A percentile compares a stretch with the other conserved stretches of the same genome.
Evolutionary conservation across 2,329 filamentous ascomycete species (phyloP).

Genomic region (Exophiala mesophila): DNA sequence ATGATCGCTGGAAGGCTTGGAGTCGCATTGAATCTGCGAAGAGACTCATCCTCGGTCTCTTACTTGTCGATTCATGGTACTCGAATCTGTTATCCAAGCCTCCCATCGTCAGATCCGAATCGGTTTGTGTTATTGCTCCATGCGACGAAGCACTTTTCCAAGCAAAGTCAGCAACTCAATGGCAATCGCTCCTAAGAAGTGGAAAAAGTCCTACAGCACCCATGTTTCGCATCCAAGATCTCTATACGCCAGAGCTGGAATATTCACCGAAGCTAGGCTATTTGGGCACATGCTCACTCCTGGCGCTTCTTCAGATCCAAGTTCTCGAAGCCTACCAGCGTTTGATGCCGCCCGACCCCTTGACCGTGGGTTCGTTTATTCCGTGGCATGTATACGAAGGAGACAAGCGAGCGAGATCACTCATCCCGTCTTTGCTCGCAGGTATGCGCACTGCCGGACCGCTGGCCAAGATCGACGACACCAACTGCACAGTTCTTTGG

Average conservation of each 20-base stretch:
- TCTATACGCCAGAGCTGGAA: slow-evolving; percentile 30
- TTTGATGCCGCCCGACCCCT: slow-evolving; percentile 34
- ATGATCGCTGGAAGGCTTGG: slow-evolving; percentile 50
- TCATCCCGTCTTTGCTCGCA: slow-evolving; percentile 19
- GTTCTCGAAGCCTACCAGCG: slow-evolving; percentile 42
- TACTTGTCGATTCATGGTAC: slow-evolving; percentile 46
- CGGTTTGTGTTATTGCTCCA: slow-evolving; percentile 43
- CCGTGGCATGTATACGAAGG: slow-evolving; percentile 44
- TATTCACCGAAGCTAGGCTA: slow-evolving; percentile 35
- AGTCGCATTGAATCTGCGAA: slow-evolving; percentile 49
- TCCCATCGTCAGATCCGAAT: slow-evolving; percentile 43
- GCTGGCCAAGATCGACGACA: slow-evolving; percentile 28
- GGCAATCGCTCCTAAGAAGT: slow-evolving; percentile 35
- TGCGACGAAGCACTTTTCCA: slow-evolving; percentile 44
- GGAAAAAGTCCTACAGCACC: slow-evolving; percentile 34
- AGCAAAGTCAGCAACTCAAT: slow-evolving; percentile 35
- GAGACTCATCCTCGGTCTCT: slow-evolving; percentile 44
- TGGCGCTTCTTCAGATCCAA: slow-evolving; percentile 39
- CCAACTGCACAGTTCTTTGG: slow-evolving; percentile 50
- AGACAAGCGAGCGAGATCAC: slow-evolving; percentile 40
- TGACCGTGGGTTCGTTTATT: slow-evolving; percentile 37
- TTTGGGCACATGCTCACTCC: slow-evolving; percentile 24
- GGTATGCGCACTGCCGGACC: slow-evolving; percentile 16
- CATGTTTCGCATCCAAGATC: slow-evolving; percentile 30
- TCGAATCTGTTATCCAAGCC: slow-evolving; percentile 45